Conservation (phyloP, 805 yeast species). For the Candida caryicola region DNA sequence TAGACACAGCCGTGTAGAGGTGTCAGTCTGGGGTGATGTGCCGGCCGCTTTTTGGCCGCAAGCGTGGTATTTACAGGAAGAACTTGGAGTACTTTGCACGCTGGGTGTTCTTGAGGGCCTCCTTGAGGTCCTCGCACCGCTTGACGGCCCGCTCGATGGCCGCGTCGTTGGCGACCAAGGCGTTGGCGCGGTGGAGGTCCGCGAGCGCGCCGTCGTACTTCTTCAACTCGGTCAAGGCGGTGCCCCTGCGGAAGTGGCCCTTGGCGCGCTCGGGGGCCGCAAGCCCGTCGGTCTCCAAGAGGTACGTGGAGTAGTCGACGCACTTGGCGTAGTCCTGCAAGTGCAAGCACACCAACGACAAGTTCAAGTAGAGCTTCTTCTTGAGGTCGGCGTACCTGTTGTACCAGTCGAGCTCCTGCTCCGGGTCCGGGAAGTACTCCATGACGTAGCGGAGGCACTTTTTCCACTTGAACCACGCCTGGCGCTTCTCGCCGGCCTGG, state of each 20-base stretch:
- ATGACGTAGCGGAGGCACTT: constrained; percentile 68
- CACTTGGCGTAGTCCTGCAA: constrained; percentile 47
- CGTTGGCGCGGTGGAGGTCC: constrained; percentile 44
- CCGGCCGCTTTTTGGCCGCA: too few relatives aligned
- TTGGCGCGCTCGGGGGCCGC: constrained; percentile 49
- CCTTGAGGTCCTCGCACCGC: constrained; percentile 38
- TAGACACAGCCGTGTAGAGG: too few relatives aligned
- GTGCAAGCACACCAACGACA: constrained; percentile 55
- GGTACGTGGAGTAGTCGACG: constrained; percentile 51
- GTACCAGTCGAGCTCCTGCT: constrained; percentile 53
- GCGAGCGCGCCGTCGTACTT: constrained; percentile 49
- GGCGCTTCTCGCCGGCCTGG: constrained; percentile 47
- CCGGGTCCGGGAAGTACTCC: constrained; percentile 70
- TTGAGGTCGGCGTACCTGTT: constrained; percentile 49
- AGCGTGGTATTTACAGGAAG: too few relatives aligned
- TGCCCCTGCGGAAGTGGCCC: constrained; percentile 56
- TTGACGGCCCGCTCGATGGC: constrained; percentile 45
- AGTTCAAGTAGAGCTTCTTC: constrained; percentile 54
- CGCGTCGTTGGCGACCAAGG: constrained; percentile 47
- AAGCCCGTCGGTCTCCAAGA: constrained; percentile 49
- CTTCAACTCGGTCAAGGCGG: constrained; percentile 40
- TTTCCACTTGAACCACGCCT: constrained; percentile 60
- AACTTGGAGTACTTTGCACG: constrained; percentile 61
- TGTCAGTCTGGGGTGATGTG: too few relatives aligned
- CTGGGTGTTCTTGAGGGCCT: constrained; percentile 46